Conservation (phyloP, 768 basidiomycete genomes). For the Collybiopsis luxurians region DNA sequence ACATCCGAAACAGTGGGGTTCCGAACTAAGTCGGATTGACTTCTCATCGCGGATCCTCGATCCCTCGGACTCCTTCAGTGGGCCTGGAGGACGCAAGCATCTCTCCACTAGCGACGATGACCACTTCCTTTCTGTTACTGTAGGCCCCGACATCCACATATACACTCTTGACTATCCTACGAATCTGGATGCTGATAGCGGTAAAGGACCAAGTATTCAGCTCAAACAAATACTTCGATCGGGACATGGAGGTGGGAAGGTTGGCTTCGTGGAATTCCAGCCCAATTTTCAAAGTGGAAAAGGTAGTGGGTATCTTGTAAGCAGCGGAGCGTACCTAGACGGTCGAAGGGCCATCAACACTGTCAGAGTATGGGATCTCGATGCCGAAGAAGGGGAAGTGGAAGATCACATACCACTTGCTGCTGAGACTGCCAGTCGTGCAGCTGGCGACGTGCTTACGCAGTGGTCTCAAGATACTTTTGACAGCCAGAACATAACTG, state of each 20-base stretch:
- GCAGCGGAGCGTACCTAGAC: too few species aligned
- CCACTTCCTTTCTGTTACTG: not conserved
- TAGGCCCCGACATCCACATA: not conserved
- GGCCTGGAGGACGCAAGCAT: not conserved
- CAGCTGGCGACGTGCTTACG: not conserved
- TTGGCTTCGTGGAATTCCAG: too few species aligned
- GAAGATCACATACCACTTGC: not conserved
- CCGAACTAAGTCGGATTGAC: not conserved
- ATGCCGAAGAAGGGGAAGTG: not conserved
- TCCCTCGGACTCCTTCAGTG: not conserved
- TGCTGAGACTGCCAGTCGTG: not conserved
- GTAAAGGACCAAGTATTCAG: too few species aligned
- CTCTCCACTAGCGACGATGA: not conserved
- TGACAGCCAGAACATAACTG: not conserved
- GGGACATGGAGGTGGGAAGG: too few species aligned
- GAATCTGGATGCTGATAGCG: not conserved
- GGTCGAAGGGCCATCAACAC: too few species aligned
- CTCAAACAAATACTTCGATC: too few species aligned
- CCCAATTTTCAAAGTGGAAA: too few species aligned
- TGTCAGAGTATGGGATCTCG: not conserved
- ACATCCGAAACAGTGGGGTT: slow-evolving; percentile 3
- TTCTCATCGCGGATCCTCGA: not conserved
- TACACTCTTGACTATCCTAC: not conserved
- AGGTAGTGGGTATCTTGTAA: too few species aligned
- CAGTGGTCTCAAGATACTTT: not conserved